A percentile compares a stretch with the other conserved stretches of the same genome.
phyloP scores from a whole-genome alignment of 2,329 filamentous ascomycete species.

The Amesomyces nigricolor region DNA sequence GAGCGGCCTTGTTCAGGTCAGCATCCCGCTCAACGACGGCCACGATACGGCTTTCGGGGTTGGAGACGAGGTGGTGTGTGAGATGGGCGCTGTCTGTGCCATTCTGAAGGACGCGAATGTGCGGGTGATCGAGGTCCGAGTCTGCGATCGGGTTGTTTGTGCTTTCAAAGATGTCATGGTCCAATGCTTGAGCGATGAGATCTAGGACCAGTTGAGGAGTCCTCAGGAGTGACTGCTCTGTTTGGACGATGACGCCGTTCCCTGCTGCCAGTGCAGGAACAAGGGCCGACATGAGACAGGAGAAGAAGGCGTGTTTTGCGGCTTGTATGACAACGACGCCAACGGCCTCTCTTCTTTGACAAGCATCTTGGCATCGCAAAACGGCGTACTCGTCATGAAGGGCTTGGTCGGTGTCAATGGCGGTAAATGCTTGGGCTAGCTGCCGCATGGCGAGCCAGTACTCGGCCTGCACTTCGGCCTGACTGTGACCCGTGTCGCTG shows the following conservation, averaged over 20 bases:
- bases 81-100: neutral
- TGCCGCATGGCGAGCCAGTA: neutral
- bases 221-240: conserved; percentile 1
- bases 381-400: conserved; percentile 1
- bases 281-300: neutral
- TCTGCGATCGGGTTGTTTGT: neutral
- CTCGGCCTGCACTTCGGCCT: conserved; percentile 1
- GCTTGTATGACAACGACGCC: conserved; percentile 4
- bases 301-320: conserved; percentile 5
- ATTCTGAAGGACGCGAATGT: conserved; percentile 3
- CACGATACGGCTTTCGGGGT: neutral
- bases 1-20: neutral
- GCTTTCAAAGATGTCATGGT: conserved; percentile 1
- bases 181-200: neutral
- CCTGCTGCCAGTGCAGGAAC: conserved; percentile 1
- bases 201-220: neutral
- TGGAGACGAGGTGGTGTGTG: neutral
- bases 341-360: neutral
- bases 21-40: conserved; percentile 4
- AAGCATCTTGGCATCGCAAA: neutral
- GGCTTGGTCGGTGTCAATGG: neutral
- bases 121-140: neutral
- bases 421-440: neutral
- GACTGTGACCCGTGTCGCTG: neutral
- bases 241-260: conserved; percentile 2